phyloP scores from a whole-genome alignment of 352 stramenopile species.

The Chrysophaeum taylorii region DNA sequence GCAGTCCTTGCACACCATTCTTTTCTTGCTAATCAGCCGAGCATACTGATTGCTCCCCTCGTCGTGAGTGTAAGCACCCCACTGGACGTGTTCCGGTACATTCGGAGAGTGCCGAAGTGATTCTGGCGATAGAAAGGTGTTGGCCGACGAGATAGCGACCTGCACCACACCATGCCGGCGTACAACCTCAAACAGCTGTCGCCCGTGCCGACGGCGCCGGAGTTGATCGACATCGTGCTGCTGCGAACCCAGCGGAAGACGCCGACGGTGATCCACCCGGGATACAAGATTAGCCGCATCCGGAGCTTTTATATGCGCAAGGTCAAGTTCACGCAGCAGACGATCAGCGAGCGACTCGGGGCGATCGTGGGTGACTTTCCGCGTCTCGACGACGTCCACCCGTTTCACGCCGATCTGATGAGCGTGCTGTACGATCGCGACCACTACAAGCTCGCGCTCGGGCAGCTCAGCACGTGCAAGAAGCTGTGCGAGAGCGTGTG shows the following conservation, averaged over 20 bases:
- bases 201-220: constrained; percentile 83
- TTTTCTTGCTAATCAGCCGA: too few relatives aligned
- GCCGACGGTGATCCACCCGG: constrained; percentile 96
- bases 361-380: constrained; percentile 97
- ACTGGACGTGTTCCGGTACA: too few relatives aligned
- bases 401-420: constrained; percentile 98
- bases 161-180: constrained; percentile 74
- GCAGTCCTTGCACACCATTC: constrained; percentile 17
- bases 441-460: constrained; percentile 99
- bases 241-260: constrained; percentile 97
- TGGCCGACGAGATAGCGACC: too few relatives aligned
- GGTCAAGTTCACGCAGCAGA: constrained; percentile 99
- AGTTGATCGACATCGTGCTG: constrained; percentile 99
- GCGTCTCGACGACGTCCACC: constrained; percentile 79
- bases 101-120: too few relatives aligned
- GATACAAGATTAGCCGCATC: constrained; percentile 93
- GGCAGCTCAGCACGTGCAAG: constrained; percentile 96
- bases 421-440: constrained; percentile 99
- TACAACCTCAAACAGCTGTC: constrained; percentile 99
- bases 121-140: too few relatives aligned
- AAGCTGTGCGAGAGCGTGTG: constrained; percentile 91
- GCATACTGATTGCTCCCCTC: too few relatives aligned
- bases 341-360: constrained; percentile 90
- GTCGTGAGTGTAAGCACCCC: too few relatives aligned
- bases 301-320: constrained; percentile 95